Evolutionary conservation across 306 rosid genomes (phyloP).

Genomic region (Delonix regia): DNA sequence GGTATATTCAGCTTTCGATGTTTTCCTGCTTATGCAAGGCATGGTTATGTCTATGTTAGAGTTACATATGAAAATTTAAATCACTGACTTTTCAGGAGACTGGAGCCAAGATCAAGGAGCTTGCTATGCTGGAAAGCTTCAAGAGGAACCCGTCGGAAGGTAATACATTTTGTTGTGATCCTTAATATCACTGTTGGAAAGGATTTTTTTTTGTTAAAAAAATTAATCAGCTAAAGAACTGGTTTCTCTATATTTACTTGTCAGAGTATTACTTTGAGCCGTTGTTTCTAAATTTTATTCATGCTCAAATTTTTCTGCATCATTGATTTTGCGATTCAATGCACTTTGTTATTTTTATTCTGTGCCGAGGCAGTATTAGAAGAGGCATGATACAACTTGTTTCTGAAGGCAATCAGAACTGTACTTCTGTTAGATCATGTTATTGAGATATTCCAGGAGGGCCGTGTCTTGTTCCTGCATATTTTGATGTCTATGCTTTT

Average conservation of each 20-base stretch:
- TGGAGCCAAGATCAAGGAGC: constrained; percentile 94
- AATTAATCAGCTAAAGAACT: background rate
- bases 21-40: constrained; percentile 21
- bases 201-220: background rate
- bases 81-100: constrained; percentile 65
- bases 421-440: constrained; percentile 15
- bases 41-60: constrained; percentile 19
- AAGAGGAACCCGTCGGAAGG: constrained; percentile 81
- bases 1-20: constrained; percentile 9
- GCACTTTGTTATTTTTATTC: background rate
- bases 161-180: constrained; percentile 41
- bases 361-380: constrained; percentile 10
- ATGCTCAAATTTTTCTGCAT: constrained; percentile 8
- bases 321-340: background rate
- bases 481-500: constrained; percentile 4
- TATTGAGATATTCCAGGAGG: background rate
- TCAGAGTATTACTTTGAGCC: background rate
- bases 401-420: constrained; percentile 14
- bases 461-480: background rate
- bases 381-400: background rate
- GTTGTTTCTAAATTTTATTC: background rate
- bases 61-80: constrained; percentile 22
- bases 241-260: constrained; percentile 14
- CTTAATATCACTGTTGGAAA: background rate
- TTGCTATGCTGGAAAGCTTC: constrained; percentile 92